Evolutionary conservation across 805 yeast genomes (phyloP).

Genomic region (Sugiyamaella floridensis): DNA sequence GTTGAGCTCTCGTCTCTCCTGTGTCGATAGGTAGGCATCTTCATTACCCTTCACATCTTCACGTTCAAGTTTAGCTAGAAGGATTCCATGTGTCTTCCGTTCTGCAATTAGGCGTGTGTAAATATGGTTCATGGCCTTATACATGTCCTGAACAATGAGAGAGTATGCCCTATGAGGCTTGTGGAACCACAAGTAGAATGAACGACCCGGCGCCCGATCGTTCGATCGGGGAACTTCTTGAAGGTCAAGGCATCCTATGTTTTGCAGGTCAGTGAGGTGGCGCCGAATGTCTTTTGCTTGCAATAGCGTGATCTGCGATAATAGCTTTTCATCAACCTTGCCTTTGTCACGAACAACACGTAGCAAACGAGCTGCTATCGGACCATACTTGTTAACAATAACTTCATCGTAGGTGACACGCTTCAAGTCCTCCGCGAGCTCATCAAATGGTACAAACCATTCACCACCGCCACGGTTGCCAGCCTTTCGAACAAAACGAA

Average conservation of each 20-base stretch:
- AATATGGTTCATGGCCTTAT: slow-evolving; percentile 44
- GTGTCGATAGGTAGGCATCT: slow-evolving; percentile 60
- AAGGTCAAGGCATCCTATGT: slow-evolving; percentile 67
- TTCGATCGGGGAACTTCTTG: slow-evolving; percentile 92
- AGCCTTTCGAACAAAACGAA: slow-evolving; percentile 55
- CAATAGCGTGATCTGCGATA: slow-evolving; percentile 68
- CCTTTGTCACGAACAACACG: slow-evolving; percentile 67
- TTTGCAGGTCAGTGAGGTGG: slow-evolving; percentile 57
- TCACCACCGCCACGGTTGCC: slow-evolving; percentile 46
- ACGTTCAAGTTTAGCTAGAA: slow-evolving; percentile 75
- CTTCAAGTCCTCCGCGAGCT: slow-evolving; percentile 23
- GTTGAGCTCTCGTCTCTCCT: slow-evolving; percentile 67
- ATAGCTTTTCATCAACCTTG: slow-evolving; percentile 76
- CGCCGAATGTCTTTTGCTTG: slow-evolving; percentile 72
- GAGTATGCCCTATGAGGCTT: slow-evolving; percentile 47
- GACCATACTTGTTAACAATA: slow-evolving; percentile 31
- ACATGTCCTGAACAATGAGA: slow-evolving; percentile 41
- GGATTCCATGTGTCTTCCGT: slow-evolving; percentile 54
- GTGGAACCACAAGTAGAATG: slow-evolving; percentile 75
- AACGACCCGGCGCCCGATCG: slow-evolving; percentile 85
- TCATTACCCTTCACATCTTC: slow-evolving; percentile 86
- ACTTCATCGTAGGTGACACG: slow-evolving; percentile 31
- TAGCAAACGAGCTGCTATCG: slow-evolving; percentile 61
- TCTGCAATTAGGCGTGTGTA: slow-evolving; percentile 28
- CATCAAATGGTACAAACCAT: slow-evolving; percentile 35